These are phyloP conservation scores for Mortierella sp. DNA, from an alignment of 371 early-diverging fungal genomes.

Conservation along the genomic window DNA sequence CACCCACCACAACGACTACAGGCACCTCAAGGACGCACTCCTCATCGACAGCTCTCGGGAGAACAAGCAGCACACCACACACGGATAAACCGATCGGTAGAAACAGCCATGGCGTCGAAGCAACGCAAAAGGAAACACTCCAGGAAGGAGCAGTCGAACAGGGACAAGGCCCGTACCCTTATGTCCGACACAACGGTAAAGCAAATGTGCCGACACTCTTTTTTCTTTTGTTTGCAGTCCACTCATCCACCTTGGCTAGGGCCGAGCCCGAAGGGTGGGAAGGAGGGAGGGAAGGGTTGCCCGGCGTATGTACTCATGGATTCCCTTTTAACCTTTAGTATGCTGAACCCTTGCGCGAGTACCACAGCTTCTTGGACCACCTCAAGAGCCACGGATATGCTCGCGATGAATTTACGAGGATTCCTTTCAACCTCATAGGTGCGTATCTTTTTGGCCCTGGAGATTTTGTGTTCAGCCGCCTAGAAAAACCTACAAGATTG, in stretches of 20 bases:
- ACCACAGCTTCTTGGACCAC: conserved; percentile 41
- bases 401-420: conserved; percentile 54
- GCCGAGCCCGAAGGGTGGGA: too few relatives aligned
- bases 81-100: too few relatives aligned
- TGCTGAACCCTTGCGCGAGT: conserved; percentile 45
- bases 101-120: conserved; percentile 35
- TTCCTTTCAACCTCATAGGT: conserved; percentile 67
- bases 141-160: conserved; percentile 45
- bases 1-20: too few relatives aligned
- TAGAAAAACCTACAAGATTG: too few relatives aligned
- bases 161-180: conserved; percentile 40
- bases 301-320: too few relatives aligned
- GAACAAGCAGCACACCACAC: too few relatives aligned
- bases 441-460: conserved; percentile 7
- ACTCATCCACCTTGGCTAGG: too few relatives aligned
- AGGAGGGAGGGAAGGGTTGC: too few relatives aligned
- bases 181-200: conserved; percentile 40
- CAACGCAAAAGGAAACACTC: conserved; percentile 46
- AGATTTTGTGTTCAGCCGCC: not conserved
- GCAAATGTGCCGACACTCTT: too few relatives aligned
- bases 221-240: not conserved
- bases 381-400: conserved; percentile 51
- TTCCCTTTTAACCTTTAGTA: too few relatives aligned
- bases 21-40: too few relatives aligned
- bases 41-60: too few relatives aligned